Evolutionary conservation across 371 early-diverging fungal genomes (phyloP), one percentile per base, ranked within the genome.

Genomic region (Basidiobolus heterosporus): DNA sequence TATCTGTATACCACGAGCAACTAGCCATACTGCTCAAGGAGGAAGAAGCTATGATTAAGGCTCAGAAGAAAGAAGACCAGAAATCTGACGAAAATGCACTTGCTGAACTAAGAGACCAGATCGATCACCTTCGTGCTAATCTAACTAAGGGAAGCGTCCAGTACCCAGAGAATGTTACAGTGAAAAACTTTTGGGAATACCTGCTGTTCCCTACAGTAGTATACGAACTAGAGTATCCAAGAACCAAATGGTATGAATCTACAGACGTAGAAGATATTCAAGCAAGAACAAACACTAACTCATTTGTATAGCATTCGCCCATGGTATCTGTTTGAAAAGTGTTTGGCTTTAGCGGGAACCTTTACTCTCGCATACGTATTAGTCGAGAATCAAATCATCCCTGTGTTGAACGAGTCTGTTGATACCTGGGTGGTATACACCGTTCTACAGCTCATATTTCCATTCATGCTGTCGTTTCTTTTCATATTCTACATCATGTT

Each of bases 401-500:
- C 96, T 2, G 73, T 74, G 30, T 59, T 83, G n/a, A 77, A 74
- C 48, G 67, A 75, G 9, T 48, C 78, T 72, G 17, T 58, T 53
- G 52, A 69, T 65, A 54, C 66, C 62, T 46, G 78, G 61, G 11
- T 60, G 52, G 16, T 59, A 63, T 39, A 73, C 14, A 63, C 75
- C 23, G 77, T 88, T 44, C 37, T 85, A 4, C 67, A 80, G 43
- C 66, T 92, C 24, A 48, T 88, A 51, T 72, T 86, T 17, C 93
- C 96, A 8, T 86, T 91, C 55, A 85, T 88, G 75, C 69, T 86
- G 45, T 75, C 82, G 58, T 91, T 88, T 59, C 63, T 95, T 36
- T 63, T 92, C 41, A 73, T 90, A 45, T 98, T 95, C 53, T 92
- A 83, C 58, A 84, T 94, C 56, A 86, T 93, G 21, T 98, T 96